These are phyloP conservation scores for Chaetomium tenue DNA, from an alignment of 495 filamentous ascomycete genomes.

Conservation along the genomic window DNA sequence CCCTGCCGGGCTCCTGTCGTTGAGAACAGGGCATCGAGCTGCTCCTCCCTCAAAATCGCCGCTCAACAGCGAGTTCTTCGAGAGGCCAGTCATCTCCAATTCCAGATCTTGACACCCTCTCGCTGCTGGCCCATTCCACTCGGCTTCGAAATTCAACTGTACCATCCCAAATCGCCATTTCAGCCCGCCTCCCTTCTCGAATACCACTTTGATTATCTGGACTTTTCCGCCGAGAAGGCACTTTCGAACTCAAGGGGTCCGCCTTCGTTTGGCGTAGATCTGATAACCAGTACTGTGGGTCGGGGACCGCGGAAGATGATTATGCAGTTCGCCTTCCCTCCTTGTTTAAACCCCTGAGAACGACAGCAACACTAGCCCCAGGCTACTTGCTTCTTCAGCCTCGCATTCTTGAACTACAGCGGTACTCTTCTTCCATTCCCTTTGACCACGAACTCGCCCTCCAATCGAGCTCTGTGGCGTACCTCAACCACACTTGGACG, in stretches of 20 bases:
- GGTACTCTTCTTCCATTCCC: background rate
- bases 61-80: background rate
- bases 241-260: background rate
- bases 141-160: background rate
- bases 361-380: background rate
- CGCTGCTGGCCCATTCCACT: background rate
- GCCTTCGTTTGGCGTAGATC: slow-evolving; percentile 21
- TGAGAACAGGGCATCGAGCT: background rate
- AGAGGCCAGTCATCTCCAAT: background rate
- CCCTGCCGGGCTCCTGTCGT: slow-evolving; percentile 13
- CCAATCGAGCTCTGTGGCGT: slow-evolving; percentile 14
- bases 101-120: background rate
- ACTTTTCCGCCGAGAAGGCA: background rate
- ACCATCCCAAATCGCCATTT: background rate
- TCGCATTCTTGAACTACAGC: background rate
- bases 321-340: slow-evolving; percentile 8
- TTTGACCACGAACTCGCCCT: background rate
- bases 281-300: slow-evolving; percentile 26
- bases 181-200: background rate
- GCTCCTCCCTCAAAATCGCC: slow-evolving; percentile 6
- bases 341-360: background rate
- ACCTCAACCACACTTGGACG: background rate
- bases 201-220: background rate
- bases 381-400: background rate
- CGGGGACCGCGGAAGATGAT: background rate